Evolutionary conservation across 73 alveolate genomes (phyloP).

Genomic region (Durusdinium trenchii): DNA sequence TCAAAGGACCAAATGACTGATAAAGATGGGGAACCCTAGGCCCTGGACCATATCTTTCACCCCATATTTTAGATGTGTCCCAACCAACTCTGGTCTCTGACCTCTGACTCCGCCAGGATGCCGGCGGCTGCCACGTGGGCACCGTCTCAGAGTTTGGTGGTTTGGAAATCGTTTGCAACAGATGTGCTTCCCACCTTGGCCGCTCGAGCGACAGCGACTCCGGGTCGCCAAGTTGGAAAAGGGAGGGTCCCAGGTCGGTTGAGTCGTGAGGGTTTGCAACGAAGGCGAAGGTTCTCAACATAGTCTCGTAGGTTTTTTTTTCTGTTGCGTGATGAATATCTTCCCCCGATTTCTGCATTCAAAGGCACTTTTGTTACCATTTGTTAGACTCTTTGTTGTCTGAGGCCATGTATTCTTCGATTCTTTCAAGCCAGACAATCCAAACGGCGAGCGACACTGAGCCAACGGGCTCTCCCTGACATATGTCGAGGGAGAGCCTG

Average conservation of each 20-base stretch:
- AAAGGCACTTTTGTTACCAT: background rate
- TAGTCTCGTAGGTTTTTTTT: no score
- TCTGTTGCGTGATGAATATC: background rate
- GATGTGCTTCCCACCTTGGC: slow-evolving; percentile 86
- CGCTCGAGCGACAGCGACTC: background rate
- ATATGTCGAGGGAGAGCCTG: slow-evolving; percentile 96
- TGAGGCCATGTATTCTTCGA: slow-evolving; percentile 93
- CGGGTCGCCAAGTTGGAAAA: background rate
- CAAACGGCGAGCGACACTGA: slow-evolving; percentile 96
- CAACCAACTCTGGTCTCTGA: no score
- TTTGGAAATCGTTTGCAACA: slow-evolving; percentile 78
- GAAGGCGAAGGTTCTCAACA: no score
- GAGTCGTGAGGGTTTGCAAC: no score
- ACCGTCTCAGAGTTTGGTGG: slow-evolving; percentile 85
- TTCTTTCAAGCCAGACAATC: slow-evolving; percentile 74
- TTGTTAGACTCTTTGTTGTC: background rate
- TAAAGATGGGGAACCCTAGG: background rate
- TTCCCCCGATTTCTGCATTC: background rate
- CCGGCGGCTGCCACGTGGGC: slow-evolving; percentile 93
- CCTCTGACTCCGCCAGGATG: slow-evolving; percentile 25
- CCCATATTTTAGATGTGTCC: background rate
- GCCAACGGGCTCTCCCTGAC: slow-evolving; percentile 96
- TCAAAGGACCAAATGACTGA: background rate
- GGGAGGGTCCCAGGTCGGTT: no score
- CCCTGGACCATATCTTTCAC: background rate